Evolutionary conservation across 2,329 filamentous ascomycete species (phyloP).

Genomic region (Trichophyton equinum): DNA sequence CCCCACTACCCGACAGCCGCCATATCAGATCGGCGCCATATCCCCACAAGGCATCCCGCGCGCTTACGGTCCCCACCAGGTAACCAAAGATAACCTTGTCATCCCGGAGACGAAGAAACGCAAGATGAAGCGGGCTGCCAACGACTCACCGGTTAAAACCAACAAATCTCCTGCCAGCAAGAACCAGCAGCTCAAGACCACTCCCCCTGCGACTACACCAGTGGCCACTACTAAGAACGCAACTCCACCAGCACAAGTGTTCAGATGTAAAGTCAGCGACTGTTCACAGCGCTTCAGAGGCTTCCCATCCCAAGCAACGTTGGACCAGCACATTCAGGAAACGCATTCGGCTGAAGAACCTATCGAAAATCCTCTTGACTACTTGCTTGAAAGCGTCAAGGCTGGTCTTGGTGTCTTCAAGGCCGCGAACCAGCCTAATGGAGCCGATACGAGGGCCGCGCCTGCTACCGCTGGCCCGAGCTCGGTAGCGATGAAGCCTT

Average conservation of each 20-base stretch:
- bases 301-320: conserved; percentile 41
- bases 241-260: conserved; percentile 32
- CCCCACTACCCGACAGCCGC: conserved; percentile 40
- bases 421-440: conserved; percentile 24
- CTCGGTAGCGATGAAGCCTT: conserved; percentile 22
- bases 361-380: conserved; percentile 45
- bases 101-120: conserved; percentile 46
- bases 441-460: conserved; percentile 10
- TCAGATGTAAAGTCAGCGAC: conserved; percentile 41
- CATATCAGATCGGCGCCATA: conserved; percentile 38
- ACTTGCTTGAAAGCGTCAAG: conserved; percentile 41
- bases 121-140: conserved; percentile 38
- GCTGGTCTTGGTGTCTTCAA: conserved; percentile 34
- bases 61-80: conserved; percentile 40
- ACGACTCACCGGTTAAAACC: conserved; percentile 13
- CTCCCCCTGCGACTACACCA: conserved; percentile 28
- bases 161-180: conserved; percentile 19
- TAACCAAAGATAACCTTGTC: conserved; percentile 46
- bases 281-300: conserved; percentile 44
- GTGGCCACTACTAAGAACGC: conserved; percentile 31
- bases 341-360: conserved; percentile 39
- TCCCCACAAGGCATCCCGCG: conserved; percentile 47
- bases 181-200: conserved; percentile 16
- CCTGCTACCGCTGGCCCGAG: conserved; percentile 18
- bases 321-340: conserved; percentile 44